Conservation (phyloP, 345 rosid genomes). For the Geranium rotundifolium region DNA sequence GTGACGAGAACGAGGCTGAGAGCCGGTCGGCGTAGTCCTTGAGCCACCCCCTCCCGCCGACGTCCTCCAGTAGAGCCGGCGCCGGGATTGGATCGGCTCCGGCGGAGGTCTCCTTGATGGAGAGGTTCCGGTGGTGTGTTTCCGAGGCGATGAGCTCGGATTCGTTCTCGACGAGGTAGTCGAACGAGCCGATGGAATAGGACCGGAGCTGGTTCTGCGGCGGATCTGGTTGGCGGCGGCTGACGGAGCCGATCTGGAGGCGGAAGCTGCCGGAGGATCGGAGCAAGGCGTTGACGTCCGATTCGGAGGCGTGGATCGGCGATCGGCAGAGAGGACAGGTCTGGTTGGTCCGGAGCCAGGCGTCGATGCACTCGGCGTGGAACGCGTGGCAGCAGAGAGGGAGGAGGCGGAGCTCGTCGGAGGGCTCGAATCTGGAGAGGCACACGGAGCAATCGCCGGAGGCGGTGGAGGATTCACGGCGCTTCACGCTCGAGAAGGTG, state of each 20-base stretch:
- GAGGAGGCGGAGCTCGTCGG: conserved; percentile 73
- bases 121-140: conserved; percentile 28
- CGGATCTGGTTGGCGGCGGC: conserved; percentile 38
- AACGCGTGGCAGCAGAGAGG: conserved; percentile 92
- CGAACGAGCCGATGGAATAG: conserved; percentile 77
- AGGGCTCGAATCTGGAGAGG: conserved; percentile 56
- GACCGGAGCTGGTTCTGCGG: conserved; percentile 24
- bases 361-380: conserved; percentile 66
- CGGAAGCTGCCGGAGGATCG: conserved; percentile 31
- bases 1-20: conserved; percentile 53
- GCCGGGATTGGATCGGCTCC: conserved; percentile 19
- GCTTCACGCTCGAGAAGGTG: conserved; percentile 53
- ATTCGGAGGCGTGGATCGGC: conserved; percentile 47
- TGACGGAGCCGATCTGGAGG: conserved; percentile 80
- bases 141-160: conserved; percentile 41
- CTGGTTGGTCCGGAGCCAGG: conserved; percentile 60
- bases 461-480: conserved; percentile 29
- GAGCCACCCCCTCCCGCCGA: conserved; percentile 60
- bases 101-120: conserved; percentile 47
- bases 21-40: conserved; percentile 78
- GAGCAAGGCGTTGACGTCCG: conserved; percentile 38
- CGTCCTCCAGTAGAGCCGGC: conserved; percentile 41
- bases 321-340: conserved; percentile 95
- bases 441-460: conserved; percentile 79
- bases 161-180: conserved; percentile 67